Conservation (phyloP, 192 early-diverging fungal species). For the Backusella mclennaniae region DNA sequence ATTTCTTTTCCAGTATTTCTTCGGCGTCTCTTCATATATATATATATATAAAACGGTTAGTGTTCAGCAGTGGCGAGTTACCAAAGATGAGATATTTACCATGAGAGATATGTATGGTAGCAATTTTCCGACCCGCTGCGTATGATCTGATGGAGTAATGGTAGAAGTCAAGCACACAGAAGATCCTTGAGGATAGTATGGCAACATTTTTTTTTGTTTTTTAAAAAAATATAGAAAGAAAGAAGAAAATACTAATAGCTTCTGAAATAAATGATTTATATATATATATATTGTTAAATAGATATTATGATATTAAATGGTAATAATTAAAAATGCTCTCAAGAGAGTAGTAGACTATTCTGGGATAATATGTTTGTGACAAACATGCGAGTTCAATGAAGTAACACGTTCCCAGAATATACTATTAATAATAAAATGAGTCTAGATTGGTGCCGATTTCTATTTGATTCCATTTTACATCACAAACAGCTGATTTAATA, state of each 20-base stretch:
- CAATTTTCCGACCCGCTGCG: not conserved
- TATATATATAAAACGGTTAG: not conserved
- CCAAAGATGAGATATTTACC: conserved; percentile 4
- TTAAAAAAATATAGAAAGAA: not conserved
- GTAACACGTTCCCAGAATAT: not conserved
- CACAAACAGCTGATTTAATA: not conserved
- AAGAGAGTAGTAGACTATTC: not conserved
- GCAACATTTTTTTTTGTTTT: not conserved
- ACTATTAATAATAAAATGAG: not conserved
- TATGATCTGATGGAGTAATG: not conserved
- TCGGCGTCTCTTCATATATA: not conserved
- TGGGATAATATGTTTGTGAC: not conserved
- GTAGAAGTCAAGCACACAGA: not conserved
- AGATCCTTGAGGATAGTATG: not conserved
- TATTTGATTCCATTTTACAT: not conserved
- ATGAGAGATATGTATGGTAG: not conserved
- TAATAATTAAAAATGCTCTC: not conserved
- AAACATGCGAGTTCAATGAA: not conserved
- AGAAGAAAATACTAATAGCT: not conserved
- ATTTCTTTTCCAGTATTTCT: conserved; percentile 1
- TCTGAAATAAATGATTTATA: not conserved
- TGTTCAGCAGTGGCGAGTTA: not conserved
- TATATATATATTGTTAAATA: not conserved
- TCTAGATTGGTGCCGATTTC: not conserved
- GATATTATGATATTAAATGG: not conserved